Evolutionary conservation across 1,284 basidiomycete species (phyloP).

Genomic region (Austropuccinia psidii): DNA sequence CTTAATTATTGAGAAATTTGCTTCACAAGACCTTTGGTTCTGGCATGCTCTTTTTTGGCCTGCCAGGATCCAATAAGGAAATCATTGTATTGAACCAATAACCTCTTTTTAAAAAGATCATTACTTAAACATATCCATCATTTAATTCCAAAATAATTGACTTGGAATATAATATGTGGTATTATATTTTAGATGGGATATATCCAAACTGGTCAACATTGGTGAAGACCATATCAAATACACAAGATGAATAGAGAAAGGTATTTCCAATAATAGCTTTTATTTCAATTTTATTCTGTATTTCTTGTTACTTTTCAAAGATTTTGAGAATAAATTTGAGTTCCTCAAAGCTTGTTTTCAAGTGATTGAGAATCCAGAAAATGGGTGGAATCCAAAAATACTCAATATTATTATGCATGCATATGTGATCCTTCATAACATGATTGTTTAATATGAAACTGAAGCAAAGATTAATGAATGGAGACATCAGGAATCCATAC

Average conservation of each 20-base stretch:
- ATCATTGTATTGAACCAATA: neutral
- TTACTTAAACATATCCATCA: no score
- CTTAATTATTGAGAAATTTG: neutral
- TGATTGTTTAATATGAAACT: neutral
- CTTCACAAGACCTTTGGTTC: neutral
- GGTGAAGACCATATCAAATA: no score
- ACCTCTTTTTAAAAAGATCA: no score
- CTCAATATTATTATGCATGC: neutral
- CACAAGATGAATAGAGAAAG: no score
- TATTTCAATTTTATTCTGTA: no score
- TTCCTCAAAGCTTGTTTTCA: neutral
- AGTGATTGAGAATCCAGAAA: neutral
- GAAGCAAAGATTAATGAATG: neutral
- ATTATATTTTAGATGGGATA: neutral
- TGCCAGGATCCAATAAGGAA: neutral
- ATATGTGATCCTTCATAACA: conserved; percentile 1
- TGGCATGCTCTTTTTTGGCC: neutral
- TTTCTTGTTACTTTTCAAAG: neutral
- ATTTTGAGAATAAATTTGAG: neutral
- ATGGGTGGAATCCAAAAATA: neutral
- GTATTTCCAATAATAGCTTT: no score
- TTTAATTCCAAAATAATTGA: neutral
- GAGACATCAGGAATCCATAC: no score
- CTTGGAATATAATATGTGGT: neutral
- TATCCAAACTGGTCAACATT: no score